Evolutionary conservation across 1,284 basidiomycete species (phyloP).

Genomic region (Cutaneotrichosporon daszewskae): DNA sequence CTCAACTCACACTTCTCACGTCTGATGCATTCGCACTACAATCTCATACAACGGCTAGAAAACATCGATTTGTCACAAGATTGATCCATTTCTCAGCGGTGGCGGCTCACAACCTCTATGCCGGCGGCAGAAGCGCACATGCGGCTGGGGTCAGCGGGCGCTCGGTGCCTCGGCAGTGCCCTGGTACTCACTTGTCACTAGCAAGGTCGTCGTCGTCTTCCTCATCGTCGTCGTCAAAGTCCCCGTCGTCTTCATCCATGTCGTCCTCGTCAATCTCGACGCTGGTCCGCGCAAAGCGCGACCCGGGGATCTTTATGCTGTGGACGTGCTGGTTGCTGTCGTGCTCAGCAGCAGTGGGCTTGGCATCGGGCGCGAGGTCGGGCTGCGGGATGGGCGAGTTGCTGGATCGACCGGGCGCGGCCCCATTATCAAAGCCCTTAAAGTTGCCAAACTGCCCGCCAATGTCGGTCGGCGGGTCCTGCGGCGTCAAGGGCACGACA

Average conservation of each 20-base stretch:
- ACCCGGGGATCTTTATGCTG: slow-evolving; percentile 3
- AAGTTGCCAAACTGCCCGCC: slow-evolving; percentile 1
- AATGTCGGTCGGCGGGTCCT: slow-evolving; percentile 9
- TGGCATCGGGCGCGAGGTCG: slow-evolving; percentile 3
- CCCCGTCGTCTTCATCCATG: slow-evolving; percentile 29
- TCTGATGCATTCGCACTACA: too few species aligned
- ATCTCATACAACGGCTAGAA: too few species aligned
- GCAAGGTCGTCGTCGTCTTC: slow-evolving; percentile 27
- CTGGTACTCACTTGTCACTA: slow-evolving; percentile 1
- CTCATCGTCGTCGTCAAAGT: slow-evolving; percentile 39
- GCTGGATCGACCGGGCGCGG: not conserved
- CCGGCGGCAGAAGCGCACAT: slow-evolving; percentile 32
- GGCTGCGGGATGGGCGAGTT: too few species aligned
- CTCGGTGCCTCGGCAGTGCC: not conserved
- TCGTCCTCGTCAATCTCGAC: slow-evolving; percentile 29
- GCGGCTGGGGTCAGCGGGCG: not conserved
- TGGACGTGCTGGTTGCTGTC: slow-evolving; percentile 10
- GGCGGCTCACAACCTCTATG: slow-evolving; percentile 42
- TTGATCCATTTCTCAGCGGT: too few species aligned
- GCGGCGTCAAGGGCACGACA: slow-evolving; percentile 8
- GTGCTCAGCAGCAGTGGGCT: slow-evolving; percentile 1
- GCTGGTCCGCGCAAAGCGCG: slow-evolving; percentile 14
- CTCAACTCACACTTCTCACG: too few species aligned
- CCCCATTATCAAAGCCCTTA: not conserved
- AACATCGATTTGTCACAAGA: too few species aligned